Evolutionary conservation across 2,329 filamentous ascomycete genomes (phyloP).

Genomic region (Xylariaceae sp.): DNA sequence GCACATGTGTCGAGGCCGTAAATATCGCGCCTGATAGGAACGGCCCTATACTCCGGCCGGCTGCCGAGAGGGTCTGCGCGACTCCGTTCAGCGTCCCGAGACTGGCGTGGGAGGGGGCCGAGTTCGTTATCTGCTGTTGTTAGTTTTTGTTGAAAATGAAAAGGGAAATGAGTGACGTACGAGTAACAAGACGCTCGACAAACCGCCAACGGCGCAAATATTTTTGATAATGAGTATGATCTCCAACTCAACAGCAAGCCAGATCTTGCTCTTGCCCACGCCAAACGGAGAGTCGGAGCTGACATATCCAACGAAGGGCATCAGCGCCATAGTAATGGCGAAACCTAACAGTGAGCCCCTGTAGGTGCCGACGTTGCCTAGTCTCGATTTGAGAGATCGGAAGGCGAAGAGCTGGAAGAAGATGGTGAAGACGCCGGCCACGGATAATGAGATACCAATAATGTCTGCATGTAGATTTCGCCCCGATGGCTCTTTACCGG

Average conservation of each 20-base stretch:
- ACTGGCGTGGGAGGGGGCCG: conserved; percentile 78
- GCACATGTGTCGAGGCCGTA: conserved; percentile 69
- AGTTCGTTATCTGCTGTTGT: conserved; percentile 73
- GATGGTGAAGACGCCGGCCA: conserved; percentile 82
- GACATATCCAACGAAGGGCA: conserved; percentile 85
- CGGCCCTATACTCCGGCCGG: conserved; percentile 82
- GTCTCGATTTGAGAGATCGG: conserved; percentile 69
- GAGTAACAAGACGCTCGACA: conserved; percentile 85
- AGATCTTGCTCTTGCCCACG: conserved; percentile 59
- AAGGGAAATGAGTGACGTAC: conserved; percentile 47
- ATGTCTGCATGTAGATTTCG: conserved; percentile 72
- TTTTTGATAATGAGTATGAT: conserved; percentile 82
- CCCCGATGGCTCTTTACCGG: conserved; percentile 71
- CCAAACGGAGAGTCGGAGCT: conserved; percentile 56
- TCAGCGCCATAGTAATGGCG: conserved; percentile 76
- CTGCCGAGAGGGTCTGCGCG: conserved; percentile 89
- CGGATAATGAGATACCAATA: conserved; percentile 81
- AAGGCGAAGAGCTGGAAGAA: conserved; percentile 87
- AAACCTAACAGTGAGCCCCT: conserved; percentile 75
- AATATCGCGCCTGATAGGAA: conserved; percentile 87
- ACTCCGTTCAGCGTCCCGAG: conserved; percentile 90
- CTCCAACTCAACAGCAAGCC: conserved; percentile 80
- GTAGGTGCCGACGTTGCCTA: conserved; percentile 87
- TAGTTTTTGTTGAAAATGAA: background rate
- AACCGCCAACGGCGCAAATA: conserved; percentile 80